Evolutionary conservation across 352 stramenopile genomes (phyloP).

Genomic region (Phytopythium ostracodes): DNA sequence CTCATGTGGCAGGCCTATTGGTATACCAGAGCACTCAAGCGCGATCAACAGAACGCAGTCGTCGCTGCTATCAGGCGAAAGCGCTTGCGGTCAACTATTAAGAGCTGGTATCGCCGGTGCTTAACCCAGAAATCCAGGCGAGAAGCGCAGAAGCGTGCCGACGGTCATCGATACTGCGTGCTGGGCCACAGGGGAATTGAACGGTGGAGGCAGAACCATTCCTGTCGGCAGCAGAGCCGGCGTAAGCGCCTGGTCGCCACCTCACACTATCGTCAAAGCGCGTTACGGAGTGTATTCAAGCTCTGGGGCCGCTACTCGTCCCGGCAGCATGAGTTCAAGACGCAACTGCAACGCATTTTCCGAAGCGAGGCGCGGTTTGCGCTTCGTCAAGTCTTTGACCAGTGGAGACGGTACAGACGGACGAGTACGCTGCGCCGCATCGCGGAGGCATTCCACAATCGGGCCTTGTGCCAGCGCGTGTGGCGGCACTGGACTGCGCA

Average conservation of each 20-base stretch:
- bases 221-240: neutral
- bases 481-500: slow-evolving; percentile 20
- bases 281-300: neutral
- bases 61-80: neutral
- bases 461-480: slow-evolving; percentile 11
- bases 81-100: neutral
- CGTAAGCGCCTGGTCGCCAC: slow-evolving; percentile 8
- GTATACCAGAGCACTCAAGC: neutral
- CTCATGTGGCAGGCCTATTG: slow-evolving; percentile 2
- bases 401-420: slow-evolving; percentile 11
- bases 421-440: slow-evolving; percentile 12
- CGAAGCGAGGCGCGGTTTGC: slow-evolving; percentile 8
- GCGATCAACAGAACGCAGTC: neutral
- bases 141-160: neutral
- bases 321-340: slow-evolving; percentile 4
- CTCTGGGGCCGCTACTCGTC: neutral
- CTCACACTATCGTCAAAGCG: neutral
- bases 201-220: neutral
- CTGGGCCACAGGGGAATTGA: neutral
- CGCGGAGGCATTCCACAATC: slow-evolving; percentile 12
- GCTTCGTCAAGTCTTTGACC: slow-evolving; percentile 7
- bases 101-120: neutral
- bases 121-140: neutral
- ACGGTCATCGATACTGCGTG: neutral
- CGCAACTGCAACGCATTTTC: slow-evolving; percentile 10